Evolutionary conservation across 192 early-diverging fungal species (phyloP).

Genomic region (Irineochytrium annulatum): DNA sequence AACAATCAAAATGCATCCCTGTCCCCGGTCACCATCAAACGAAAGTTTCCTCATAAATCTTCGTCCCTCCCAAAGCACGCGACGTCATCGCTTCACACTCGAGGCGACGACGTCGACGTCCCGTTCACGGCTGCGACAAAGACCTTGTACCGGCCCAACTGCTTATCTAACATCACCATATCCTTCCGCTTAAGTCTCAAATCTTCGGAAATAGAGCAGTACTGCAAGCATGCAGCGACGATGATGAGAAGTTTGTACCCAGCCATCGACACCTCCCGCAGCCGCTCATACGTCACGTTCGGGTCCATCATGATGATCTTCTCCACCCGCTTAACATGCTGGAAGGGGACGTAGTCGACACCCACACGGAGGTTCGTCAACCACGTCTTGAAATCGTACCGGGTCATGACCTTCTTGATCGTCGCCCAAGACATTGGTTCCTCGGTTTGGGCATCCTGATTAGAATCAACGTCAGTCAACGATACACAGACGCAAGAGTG

Average conservation of each 20-base stretch:
- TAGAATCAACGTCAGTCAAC: no score
- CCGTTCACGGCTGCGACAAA: slow-evolving; percentile 2
- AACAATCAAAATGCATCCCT: no score
- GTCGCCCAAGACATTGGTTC: slow-evolving; percentile 32
- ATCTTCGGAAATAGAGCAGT: slow-evolving; percentile 35
- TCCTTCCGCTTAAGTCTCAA: slow-evolving; percentile 15
- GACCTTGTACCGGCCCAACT: background rate
- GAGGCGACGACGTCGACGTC: no score
- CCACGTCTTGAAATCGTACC: slow-evolving; percentile 49
- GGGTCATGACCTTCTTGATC: slow-evolving; percentile 43
- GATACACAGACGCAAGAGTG: no score
- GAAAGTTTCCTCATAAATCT: no score
- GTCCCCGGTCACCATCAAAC: no score
- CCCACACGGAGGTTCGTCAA: slow-evolving; percentile 26
- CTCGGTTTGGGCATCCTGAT: background rate
- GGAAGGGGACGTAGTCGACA: slow-evolving; percentile 38
- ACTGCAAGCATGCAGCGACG: slow-evolving; percentile 55
- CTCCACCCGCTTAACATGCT: slow-evolving; percentile 38
- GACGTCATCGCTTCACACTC: no score
- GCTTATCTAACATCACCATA: slow-evolving; percentile 2
- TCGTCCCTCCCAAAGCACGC: no score
- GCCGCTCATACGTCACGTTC: slow-evolving; percentile 47
- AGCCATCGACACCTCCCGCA: slow-evolving; percentile 41
- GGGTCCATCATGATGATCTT: slow-evolving; percentile 47
- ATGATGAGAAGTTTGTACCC: slow-evolving; percentile 50